A percentile compares a stretch with the other conserved stretches of the same genome.
Conservation (phyloP, 78 protist genomes). For the Pigoraptor vietnamica region DNA sequence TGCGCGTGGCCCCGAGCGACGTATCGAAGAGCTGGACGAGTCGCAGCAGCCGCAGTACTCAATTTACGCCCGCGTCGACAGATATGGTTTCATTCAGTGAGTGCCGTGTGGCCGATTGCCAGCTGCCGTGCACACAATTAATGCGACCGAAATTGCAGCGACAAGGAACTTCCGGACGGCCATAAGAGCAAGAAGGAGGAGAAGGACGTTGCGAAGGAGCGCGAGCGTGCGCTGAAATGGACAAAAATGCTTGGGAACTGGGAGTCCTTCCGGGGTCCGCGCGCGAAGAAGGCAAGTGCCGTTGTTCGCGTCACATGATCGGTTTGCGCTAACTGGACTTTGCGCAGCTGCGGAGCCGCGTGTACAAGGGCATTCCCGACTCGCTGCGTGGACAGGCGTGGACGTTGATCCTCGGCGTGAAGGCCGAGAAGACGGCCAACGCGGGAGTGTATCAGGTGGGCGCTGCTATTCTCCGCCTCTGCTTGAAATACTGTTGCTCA, state of each 20-base stretch:
- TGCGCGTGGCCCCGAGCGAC: neutral
- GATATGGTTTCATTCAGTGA: constrained; percentile 8
- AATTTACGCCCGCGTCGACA: neutral
- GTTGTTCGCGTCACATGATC: too few relatives aligned
- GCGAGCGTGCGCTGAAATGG: neutral
- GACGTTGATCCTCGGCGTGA: constrained; percentile 6
- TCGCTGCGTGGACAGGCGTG: constrained; percentile 37
- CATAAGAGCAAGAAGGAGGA: neutral
- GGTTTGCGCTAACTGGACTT: neutral
- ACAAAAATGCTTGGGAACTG: neutral
- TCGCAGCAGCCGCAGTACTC: neutral
- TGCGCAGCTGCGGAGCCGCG: constrained; percentile 25
- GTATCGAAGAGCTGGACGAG: neutral
- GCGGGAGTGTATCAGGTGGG: constrained; percentile 4
- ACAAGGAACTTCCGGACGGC: neutral
- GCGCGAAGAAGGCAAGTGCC: neutral
- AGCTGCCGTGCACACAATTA: too few relatives aligned
- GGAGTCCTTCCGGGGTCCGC: neutral
- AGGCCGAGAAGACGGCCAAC: constrained; percentile 1
- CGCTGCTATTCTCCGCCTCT: neutral
- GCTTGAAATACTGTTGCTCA: too few relatives aligned
- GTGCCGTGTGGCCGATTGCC: too few relatives aligned
- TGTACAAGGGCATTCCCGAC: constrained; percentile 64
- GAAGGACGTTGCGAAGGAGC: neutral
- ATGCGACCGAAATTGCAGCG: too few relatives aligned